Conservation (phyloP, 805 yeast species). For the Pichia eremophila region DNA sequence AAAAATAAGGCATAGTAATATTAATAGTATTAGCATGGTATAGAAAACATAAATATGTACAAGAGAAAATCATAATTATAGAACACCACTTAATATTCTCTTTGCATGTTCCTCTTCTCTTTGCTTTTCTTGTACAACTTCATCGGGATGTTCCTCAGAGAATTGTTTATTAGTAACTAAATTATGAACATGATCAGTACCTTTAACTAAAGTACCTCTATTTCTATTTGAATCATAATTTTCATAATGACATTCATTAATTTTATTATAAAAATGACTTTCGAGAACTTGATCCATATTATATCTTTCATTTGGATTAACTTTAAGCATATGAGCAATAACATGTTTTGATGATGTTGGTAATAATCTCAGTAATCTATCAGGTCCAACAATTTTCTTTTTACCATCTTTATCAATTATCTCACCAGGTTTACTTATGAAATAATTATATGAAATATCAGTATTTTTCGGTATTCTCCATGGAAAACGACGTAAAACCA, state of each 20-base stretch:
- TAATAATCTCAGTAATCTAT: conserved; percentile 57
- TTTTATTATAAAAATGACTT: conserved; percentile 49
- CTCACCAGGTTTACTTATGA: conserved; percentile 27
- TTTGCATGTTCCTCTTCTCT: conserved; percentile 6
- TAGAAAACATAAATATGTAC: too few relatives aligned
- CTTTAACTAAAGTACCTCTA: conserved; percentile 15
- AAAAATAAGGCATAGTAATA: not conserved
- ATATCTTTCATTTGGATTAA: conserved; percentile 51
- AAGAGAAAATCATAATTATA: not conserved
- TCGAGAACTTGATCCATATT: conserved; percentile 45
- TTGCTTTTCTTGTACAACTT: conserved; percentile 15
- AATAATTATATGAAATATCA: conserved; percentile 69
- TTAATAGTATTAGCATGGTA: too few relatives aligned
- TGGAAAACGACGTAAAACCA: conserved; percentile 80
- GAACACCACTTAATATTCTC: not conserved
- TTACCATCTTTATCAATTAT: conserved; percentile 19
- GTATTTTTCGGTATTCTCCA: conserved; percentile 85
- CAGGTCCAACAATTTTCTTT: conserved; percentile 44
- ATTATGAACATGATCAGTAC: conserved; percentile 51
- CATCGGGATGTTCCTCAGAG: conserved; percentile 30
- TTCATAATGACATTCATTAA: conserved; percentile 43
- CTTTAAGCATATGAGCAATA: conserved; percentile 53
- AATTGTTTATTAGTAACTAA: conserved; percentile 60
- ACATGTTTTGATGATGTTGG: conserved; percentile 59
- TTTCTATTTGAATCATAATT: conserved; percentile 14